Conservation (phyloP, 1,139 yeast genomes). For the Hansenula lynferdii region DNA sequence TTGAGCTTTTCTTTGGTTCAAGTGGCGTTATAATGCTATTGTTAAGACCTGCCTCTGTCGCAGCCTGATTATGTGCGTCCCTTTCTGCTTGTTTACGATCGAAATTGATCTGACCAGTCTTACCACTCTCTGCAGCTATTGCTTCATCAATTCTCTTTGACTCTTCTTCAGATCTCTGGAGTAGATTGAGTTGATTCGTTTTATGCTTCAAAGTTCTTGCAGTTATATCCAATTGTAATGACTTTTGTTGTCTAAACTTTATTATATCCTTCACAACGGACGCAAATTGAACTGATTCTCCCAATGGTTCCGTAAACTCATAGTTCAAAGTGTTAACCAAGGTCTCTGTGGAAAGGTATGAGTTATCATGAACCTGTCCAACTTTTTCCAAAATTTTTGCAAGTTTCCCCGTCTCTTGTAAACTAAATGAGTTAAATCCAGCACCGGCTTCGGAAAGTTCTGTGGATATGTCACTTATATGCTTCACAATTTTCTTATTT, state of each 20-base stretch:
- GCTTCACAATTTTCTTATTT: constrained; percentile 60
- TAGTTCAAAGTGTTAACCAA: constrained; percentile 60
- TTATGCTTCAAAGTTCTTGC: constrained; percentile 48
- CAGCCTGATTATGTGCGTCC: constrained; percentile 35
- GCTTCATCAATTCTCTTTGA: constrained; percentile 26
- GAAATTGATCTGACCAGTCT: constrained; percentile 25
- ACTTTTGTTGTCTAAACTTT: constrained; percentile 63
- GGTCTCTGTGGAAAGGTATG: constrained; percentile 56
- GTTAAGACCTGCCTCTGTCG: constrained; percentile 5
- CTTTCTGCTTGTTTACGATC: constrained; percentile 20
- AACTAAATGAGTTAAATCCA: constrained; percentile 54
- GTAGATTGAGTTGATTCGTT: constrained; percentile 41
- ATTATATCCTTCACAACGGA: constrained; percentile 58
- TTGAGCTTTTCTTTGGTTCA: constrained; percentile 24
- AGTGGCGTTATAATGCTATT: constrained; percentile 12
- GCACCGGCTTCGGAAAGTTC: constrained; percentile 38
- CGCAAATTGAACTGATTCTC: constrained; percentile 77
- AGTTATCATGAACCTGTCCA: constrained; percentile 75
- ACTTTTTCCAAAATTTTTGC: constrained; percentile 57
- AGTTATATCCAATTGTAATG: constrained; percentile 56
- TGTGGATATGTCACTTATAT: constrained; percentile 55
- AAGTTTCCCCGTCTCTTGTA: constrained; percentile 44
- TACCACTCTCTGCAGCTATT: constrained; percentile 25
- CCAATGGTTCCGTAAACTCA: constrained; percentile 72
- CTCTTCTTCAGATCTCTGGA: constrained; percentile 33